Base-by-base conservation (phyloP, 345 rosid species). In the Erysimum cheiranthoides region DNA sequence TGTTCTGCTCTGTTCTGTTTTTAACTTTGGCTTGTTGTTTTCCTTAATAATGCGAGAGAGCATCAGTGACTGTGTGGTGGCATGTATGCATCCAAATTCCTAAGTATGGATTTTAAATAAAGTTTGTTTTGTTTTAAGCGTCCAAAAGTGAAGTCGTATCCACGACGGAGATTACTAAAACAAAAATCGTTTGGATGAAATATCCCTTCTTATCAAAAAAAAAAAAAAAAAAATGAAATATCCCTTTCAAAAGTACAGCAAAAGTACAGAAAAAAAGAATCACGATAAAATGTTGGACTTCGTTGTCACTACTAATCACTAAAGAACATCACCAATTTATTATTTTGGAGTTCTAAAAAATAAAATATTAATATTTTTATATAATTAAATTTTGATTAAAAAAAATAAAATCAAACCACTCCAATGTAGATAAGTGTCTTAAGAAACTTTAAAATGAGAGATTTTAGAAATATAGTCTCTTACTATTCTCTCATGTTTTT, bases 21-120 rank as follows among this genome's bases (percentile, higher is more conserved):
- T 40, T 3, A 51, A 8, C 25, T 61, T 73, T 28, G 60, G 6
- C 28, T 27, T 10, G 42, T 0, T 61, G 50, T 17, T 49, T 13
- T 32, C 12, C 62, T 8, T 51, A 73, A 73, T 73, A 73, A 73
- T 73, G 62, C 69, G 42, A 50, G 51, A 50, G 62, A 39, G 61
- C 58, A 32, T 72, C 10, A 39, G 30, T 18, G 30, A 52, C 9
- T 40, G 27, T 63, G 38, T 40, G 16, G 63, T 51, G 54, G 53
- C 27, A 43, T 73, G 58, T 43, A 54, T 74, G 49, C 42, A 45
- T 57, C 25, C 25, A 21, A 27, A 5, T 51, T 28, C 70, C 28
- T 54, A 53, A 32, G 47, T 73, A n/a, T 62, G 52, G 14, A 3
- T 4, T 46, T 43, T 5, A 10, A 63, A 62, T 62, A 13, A 62